phyloP scores from a whole-genome alignment of 768 basidiomycete genomes.

The Hemileccinum impolitum region DNA sequence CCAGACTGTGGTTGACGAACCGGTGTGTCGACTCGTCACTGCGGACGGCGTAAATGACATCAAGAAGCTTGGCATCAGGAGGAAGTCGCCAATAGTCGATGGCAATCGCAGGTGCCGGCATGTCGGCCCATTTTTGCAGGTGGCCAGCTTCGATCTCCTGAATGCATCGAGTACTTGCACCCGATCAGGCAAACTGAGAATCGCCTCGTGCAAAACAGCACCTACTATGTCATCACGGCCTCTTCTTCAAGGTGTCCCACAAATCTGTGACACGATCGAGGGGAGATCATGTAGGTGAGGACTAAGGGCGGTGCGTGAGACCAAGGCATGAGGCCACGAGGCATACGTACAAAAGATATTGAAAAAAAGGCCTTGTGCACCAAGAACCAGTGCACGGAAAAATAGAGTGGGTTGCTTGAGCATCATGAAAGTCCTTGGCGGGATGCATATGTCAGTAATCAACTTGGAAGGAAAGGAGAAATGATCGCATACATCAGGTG shows the following conservation, averaged over 20 bases:
- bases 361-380: constrained; percentile 89
- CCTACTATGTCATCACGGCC: constrained; percentile 88
- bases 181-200: constrained; percentile 16
- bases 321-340: constrained; percentile 12
- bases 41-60: constrained; percentile 88
- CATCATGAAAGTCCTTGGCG: constrained; percentile 88
- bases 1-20: constrained; percentile 95
- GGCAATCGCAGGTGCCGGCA: constrained; percentile 81
- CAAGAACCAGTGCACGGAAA: constrained; percentile 81
- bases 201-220: constrained; percentile 18
- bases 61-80: constrained; percentile 71
- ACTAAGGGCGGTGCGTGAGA: constrained; percentile 40
- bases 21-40: constrained; percentile 92
- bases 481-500: constrained; percentile 65
- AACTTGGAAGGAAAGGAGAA: neutral
- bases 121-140: constrained; percentile 76
- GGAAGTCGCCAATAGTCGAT: constrained; percentile 92
- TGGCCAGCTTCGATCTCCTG: constrained; percentile 77
- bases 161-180: constrained; percentile 71
- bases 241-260: constrained; percentile 94
- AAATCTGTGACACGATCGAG: constrained; percentile 80
- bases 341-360: constrained; percentile 74
- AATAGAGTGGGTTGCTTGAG: constrained; percentile 74
- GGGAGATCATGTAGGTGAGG: constrained; percentile 74
- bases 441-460: constrained; percentile 15